These are phyloP conservation scores for Pseudocercospora fijiensis DNA, from an alignment of 2,329 filamentous ascomycete species.

Conservation along the genomic window DNA sequence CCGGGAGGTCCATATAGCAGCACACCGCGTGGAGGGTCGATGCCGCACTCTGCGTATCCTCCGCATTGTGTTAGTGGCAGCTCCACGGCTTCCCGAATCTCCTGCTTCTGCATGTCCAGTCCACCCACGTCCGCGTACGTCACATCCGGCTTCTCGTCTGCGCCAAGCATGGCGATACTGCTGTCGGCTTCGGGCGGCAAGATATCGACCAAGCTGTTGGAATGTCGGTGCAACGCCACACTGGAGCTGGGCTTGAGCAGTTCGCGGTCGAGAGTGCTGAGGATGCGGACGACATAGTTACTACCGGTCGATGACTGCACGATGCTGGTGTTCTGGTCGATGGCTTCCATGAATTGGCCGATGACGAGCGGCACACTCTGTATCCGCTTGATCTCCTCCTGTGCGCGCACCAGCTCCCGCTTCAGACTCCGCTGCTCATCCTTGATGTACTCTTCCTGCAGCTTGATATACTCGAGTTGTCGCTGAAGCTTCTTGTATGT, in stretches of 20 bases:
- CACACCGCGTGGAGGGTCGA: constrained; percentile 94
- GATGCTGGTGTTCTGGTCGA: constrained; percentile 98
- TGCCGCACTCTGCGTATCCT: constrained; percentile 98
- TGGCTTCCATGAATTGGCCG: constrained; percentile 99
- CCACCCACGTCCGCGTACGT: constrained; percentile 98
- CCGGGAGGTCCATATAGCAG: constrained; percentile 94
- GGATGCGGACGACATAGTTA: constrained; percentile 97
- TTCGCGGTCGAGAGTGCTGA: constrained; percentile 97
- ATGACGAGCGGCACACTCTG: constrained; percentile 98
- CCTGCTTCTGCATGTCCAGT: constrained; percentile 99
- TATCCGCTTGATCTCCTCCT: constrained; percentile 99
- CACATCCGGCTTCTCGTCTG: constrained; percentile 96
- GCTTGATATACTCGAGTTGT: constrained; percentile 93
- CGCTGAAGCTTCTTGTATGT: constrained; percentile 94
- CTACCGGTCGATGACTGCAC: constrained; percentile 97
- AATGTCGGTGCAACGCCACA: constrained; percentile 95
- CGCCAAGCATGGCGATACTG: constrained; percentile 95
- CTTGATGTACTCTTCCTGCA: constrained; percentile 99
- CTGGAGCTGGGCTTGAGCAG: constrained; percentile 97
- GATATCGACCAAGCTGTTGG: constrained; percentile 97
- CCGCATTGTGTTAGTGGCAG: constrained; percentile 96
- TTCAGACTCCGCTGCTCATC: constrained; percentile 98
- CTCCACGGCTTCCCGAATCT: constrained; percentile 97
- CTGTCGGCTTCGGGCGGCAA: constrained; percentile 98
- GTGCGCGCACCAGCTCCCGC: constrained; percentile 91